Evolutionary conservation across 1,139 yeast species (phyloP).

Genomic region (Suhomyces coccinellae): DNA sequence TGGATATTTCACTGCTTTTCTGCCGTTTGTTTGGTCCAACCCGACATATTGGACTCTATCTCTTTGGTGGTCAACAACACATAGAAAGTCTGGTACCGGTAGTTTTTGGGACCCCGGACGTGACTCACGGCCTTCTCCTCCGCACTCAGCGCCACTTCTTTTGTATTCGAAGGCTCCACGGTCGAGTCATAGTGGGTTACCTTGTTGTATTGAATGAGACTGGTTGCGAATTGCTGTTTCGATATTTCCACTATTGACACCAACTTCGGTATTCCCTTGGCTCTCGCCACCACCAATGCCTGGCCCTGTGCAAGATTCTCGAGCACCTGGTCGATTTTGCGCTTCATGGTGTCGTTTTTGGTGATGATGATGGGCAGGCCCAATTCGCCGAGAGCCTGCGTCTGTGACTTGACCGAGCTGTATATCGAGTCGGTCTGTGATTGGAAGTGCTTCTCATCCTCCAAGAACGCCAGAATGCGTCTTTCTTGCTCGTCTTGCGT

Average conservation of each 20-base stretch:
- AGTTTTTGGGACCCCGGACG: slow-evolving; percentile 21
- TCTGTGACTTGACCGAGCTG: slow-evolving; percentile 1
- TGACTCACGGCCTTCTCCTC: slow-evolving; percentile 10
- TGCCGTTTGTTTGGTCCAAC: slow-evolving; percentile 20
- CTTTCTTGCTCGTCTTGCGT: slow-evolving; percentile 2
- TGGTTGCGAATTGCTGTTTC: slow-evolving; percentile 14
- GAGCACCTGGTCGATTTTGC: slow-evolving; percentile 20
- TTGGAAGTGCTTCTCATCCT: slow-evolving; percentile 4
- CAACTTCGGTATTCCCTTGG: slow-evolving; percentile 26
- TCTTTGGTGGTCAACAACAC: slow-evolving; percentile 16
- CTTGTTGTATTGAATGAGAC: slow-evolving; percentile 16
- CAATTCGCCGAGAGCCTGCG: not conserved
- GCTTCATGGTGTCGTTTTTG: slow-evolving; percentile 30
- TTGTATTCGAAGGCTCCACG: slow-evolving; percentile 10
- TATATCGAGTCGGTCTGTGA: slow-evolving; percentile 1
- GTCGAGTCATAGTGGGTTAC: slow-evolving; percentile 12
- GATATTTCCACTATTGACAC: slow-evolving; percentile 31
- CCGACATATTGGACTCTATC: slow-evolving; percentile 3
- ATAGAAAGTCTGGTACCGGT: slow-evolving; percentile 23
- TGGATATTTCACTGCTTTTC: not conserved
- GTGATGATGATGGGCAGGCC: slow-evolving; percentile 18
- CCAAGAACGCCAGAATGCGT: slow-evolving; percentile 2
- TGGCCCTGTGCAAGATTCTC: slow-evolving; percentile 10
- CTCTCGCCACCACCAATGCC: slow-evolving; percentile 19
- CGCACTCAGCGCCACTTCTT: not conserved